Base-by-base conservation (phyloP, 2,329 filamentous ascomycete genomes). In the Beauveria australis region DNA sequence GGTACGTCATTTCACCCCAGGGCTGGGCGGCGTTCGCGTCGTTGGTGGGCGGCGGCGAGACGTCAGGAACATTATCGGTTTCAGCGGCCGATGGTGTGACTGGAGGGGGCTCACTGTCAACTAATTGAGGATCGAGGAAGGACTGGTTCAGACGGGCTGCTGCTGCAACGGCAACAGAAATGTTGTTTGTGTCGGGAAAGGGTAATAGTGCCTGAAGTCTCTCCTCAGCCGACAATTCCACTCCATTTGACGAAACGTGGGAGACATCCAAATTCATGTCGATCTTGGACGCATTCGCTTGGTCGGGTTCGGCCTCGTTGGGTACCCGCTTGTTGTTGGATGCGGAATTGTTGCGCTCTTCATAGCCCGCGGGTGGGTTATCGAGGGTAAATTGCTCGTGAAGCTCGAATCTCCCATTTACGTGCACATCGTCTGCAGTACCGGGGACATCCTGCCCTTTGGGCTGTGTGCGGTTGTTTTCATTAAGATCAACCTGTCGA, bases 401-500 rank as follows among this genome's bases (percentile, higher is more conserved):
- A 12, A 84, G 68, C 64, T 85, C 81, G 63, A 84, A 79, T 48
- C 74, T 73, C 48, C 77, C 75, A 43, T 65, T 60, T 10, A 67
- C 63, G 62, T 68, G 64, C 26, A 69, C 63, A 51, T 54, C 59
- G 26, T 66, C 68, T 12, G 54, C 37, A 63, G 61, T 48, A 62
- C 67, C 69, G 63, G 75, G 22, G 68, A 70, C 64, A 52, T 76
- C 65, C 26, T 68, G 66, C 33, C 63, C 66, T 28, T 68, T 78
- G 63, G 81, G 74, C 14, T 10, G 58, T 61, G 78, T 78, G 66
- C 83, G 81, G 57, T 79, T 81, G 68, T 85, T 85, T 67, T 86
- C 81, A 62, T 79, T 82, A 18, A 85, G 78, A 66, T 89, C 89
- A 61, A 94, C 84, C 71, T 90, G 89, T 55, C 91, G 83, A 54